These are phyloP conservation scores for Umbelopsis sp. DNA, from an alignment of 192 early-diverging fungal genomes.

Conservation along the genomic window DNA sequence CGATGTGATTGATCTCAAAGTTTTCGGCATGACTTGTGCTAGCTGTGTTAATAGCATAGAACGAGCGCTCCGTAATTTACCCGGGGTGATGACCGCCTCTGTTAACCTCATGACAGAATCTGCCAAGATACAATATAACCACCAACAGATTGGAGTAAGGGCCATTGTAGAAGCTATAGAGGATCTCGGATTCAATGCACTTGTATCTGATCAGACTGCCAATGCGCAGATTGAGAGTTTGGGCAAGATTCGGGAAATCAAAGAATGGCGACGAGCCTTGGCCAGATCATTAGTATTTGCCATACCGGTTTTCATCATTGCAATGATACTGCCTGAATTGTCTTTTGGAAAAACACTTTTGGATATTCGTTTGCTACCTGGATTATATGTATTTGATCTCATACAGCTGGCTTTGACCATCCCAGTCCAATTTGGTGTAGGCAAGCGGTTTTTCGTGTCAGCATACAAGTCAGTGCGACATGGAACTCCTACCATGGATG, in stretches of 20 bases:
- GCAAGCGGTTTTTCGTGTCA: constrained; percentile 74
- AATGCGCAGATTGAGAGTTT: constrained; percentile 88
- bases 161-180: constrained; percentile 84
- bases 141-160: constrained; percentile 65
- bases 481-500: constrained; percentile 93
- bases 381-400: constrained; percentile 69
- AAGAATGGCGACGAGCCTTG: constrained; percentile 76
- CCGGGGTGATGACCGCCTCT: constrained; percentile 44
- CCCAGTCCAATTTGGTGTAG: constrained; percentile 94
- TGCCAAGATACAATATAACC: constrained; percentile 74
- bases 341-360: constrained; percentile 31
- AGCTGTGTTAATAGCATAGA: constrained; percentile 83
- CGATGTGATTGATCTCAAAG: constrained; percentile 19
- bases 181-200: constrained; percentile 57
- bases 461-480: constrained; percentile 82
- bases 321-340: constrained; percentile 74
- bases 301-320: constrained; percentile 78
- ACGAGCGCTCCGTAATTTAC: constrained; percentile 52
- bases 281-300: constrained; percentile 70
- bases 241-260: constrained; percentile 82
- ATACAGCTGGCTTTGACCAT: constrained; percentile 75
- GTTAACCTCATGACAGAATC: constrained; percentile 82
- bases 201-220: constrained; percentile 26
- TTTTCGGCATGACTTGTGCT: constrained; percentile 87
- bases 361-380: constrained; percentile 48